Base-by-base conservation (phyloP, 208 protist genomes). In the Trichomonas tenax region DNA sequence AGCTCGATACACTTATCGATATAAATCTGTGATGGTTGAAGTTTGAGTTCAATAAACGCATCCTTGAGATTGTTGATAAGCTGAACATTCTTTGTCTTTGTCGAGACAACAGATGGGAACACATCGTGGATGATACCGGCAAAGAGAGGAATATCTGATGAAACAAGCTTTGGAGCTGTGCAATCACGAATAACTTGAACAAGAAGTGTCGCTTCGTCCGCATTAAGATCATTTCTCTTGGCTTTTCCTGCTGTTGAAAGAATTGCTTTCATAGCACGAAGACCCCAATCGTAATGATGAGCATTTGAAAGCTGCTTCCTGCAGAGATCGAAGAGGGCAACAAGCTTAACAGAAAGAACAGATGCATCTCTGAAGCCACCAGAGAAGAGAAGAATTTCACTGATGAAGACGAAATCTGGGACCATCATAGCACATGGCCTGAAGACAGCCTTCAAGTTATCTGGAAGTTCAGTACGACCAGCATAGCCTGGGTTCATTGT, bases 401-500 rank as follows among this genome's bases (percentile, higher is more conserved):
- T 99, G 97, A 99, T 99, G 31, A 99, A 97, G 9, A 98, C 97
- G 90, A 99, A 99, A 97, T 99, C 99, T 9, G 99, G 99, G 96
- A 98, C 96, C 97, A 97, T 97, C 97, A 97, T 97, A n/a, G 97
- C 96, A 38, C 97, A 96, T 0, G 97, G 97, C 81, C 97, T 95
- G 96, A 97, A 97, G 36, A 97, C 95, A 15, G 96, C 96, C 93
- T 97, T 97, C 51, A 97, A 96, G 96, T 97, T 97, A 96, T 97
- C 97, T 21, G 96, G 97, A 63, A 96, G 96, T 96, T 99, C 98
- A 9, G 98, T 98, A 95, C 99, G 98, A 41, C 99, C 99, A 0
- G 98, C 98, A 97, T 99, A 99, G 95, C 98, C 98, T 15, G 99
- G 99, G 97, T 99, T 99, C 99, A 99, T 99, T 31, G 99, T 99